phyloP scores from a whole-genome alignment of 2,329 filamentous ascomycete species.

The Aureobasidium sp. region DNA sequence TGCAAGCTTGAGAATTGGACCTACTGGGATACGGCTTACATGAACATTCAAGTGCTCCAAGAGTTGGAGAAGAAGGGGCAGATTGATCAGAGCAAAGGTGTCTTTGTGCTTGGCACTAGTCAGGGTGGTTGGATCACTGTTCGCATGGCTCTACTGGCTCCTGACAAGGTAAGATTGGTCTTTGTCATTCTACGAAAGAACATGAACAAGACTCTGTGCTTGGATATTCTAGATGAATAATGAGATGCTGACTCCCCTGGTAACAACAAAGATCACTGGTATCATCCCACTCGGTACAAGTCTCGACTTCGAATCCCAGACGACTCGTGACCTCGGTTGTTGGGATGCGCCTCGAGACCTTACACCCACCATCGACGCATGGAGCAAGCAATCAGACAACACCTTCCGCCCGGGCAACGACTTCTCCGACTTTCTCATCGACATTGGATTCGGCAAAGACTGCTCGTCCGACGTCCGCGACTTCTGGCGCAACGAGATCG shows the following conservation, averaged over 20 bases:
- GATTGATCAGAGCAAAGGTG: conserved; percentile 19
- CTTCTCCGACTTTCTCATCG: conserved; percentile 41
- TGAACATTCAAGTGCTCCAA: conserved; percentile 36
- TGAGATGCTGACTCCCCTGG: too few species aligned
- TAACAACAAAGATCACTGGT: conserved; percentile 37
- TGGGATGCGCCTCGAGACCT: conserved; percentile 39
- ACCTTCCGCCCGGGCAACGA: conserved; percentile 37
- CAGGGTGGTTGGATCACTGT: conserved; percentile 49
- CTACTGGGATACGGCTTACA: conserved; percentile 49
- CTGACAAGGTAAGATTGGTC: conserved; percentile 36
- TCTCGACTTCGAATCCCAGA: conserved; percentile 43
- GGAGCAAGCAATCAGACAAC: conserved; percentile 33
- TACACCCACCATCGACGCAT: conserved; percentile 32
- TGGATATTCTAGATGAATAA: too few species aligned
- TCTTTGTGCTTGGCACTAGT: conserved; percentile 45
- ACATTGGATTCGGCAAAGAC: conserved; percentile 41
- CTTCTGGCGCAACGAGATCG: conserved; percentile 40
- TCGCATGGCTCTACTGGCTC: conserved; percentile 46
- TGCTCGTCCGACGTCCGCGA: conserved; percentile 31
- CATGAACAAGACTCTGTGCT: too few species aligned
- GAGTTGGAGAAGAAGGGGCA: conserved; percentile 35
- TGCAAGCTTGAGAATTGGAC: conserved; percentile 42
- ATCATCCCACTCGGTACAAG: conserved; percentile 48
- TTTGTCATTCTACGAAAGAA: neutral
- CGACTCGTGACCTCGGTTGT: conserved; percentile 39